phyloP scores from a whole-genome alignment of 1,284 basidiomycete genomes.

The Hemileia vastatrix region DNA sequence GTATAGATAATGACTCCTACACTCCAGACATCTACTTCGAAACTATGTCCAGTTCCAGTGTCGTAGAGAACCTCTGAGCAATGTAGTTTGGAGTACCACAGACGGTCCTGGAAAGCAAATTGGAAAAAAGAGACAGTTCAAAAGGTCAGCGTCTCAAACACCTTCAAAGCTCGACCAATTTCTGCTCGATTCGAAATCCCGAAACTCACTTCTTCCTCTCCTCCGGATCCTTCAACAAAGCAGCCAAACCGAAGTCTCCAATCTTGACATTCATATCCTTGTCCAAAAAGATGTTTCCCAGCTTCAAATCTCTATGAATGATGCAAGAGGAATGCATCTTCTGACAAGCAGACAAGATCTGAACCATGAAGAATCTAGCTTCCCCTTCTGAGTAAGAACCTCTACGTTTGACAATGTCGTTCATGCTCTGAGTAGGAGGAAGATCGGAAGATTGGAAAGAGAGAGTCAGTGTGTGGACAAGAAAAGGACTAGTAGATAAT shows the following conservation, averaged over 20 bases:
- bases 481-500: not conserved
- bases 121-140: not conserved
- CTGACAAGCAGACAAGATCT: conserved; percentile 40
- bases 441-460: not conserved
- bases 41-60: conserved; percentile 40
- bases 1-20: conserved; percentile 43
- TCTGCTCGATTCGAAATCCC: not conserved
- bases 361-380: conserved; percentile 41
- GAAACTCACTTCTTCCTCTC: conserved; percentile 37
- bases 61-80: conserved; percentile 42
- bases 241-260: conserved; percentile 44
- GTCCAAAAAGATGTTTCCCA: conserved; percentile 43
- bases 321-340: conserved; percentile 40
- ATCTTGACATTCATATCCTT: conserved; percentile 42
- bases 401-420: conserved; percentile 42
- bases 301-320: conserved; percentile 43
- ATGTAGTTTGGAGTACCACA: conserved; percentile 45
- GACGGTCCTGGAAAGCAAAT: conserved; percentile 29
- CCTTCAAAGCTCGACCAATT: not conserved
- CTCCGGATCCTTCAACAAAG: conserved; percentile 40
- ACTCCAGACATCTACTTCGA: conserved; percentile 43
- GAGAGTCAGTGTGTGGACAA: not conserved
- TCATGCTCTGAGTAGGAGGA: conserved; percentile 31
- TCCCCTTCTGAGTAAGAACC: conserved; percentile 39
- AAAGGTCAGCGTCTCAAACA: not conserved